Evolutionary conservation across 2,329 filamentous ascomycete species (phyloP).

Genomic region (Colletotrichum lupini): DNA sequence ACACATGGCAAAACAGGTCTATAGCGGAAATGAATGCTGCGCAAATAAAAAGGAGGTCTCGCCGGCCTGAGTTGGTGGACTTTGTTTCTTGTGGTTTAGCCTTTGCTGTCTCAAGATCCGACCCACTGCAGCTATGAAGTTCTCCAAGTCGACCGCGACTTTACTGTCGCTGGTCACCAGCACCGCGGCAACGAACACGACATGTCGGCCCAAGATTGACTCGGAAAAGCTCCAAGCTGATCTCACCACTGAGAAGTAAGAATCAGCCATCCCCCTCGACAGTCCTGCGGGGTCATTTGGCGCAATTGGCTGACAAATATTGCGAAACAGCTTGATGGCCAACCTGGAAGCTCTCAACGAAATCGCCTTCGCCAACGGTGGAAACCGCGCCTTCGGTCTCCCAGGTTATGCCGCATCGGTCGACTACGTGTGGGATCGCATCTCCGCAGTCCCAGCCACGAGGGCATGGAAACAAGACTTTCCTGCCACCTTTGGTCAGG

Average conservation of each 20-base stretch:
- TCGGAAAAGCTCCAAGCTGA: slow-evolving; percentile 35
- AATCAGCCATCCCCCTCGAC: no score
- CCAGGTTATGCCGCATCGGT: slow-evolving; percentile 48
- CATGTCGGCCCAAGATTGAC: slow-evolving; percentile 35
- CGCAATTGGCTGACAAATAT: slow-evolving; percentile 8
- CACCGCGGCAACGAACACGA: slow-evolving; percentile 10
- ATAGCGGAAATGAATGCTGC: not conserved
- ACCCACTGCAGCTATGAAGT: slow-evolving; percentile 29
- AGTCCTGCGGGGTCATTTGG: not conserved
- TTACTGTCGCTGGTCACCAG: slow-evolving; percentile 30
- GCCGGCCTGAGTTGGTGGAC: no score
- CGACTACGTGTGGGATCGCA: slow-evolving; percentile 44
- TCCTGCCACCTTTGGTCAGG: slow-evolving; percentile 45
- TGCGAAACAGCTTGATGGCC: slow-evolving; percentile 50
- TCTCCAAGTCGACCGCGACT: slow-evolving; percentile 20
- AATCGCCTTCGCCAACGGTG: slow-evolving; percentile 60
- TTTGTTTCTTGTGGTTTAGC: no score
- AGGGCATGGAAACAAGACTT: slow-evolving; percentile 56
- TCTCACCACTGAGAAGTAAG: slow-evolving; percentile 34
- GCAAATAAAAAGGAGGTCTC: not conserved
- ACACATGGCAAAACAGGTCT: not conserved
- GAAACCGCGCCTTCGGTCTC: slow-evolving; percentile 47
- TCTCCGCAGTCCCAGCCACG: slow-evolving; percentile 42
- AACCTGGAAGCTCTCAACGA: slow-evolving; percentile 58
- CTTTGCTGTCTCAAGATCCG: not conserved